phyloP scores from a whole-genome alignment of 208 protist genomes.

The Trypanosoma avium region DNA sequence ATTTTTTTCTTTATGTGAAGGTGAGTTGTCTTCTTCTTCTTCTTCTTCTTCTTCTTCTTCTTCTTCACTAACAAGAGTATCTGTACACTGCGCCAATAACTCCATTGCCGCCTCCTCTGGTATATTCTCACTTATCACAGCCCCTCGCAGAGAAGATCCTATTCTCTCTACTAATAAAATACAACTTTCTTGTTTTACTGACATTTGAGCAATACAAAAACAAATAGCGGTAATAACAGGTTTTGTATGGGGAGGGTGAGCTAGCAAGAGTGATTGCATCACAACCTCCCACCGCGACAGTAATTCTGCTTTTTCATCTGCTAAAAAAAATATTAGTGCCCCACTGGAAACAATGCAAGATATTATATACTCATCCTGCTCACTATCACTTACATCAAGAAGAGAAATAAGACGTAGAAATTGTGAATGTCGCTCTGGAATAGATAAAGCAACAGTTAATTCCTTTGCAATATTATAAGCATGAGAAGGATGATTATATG shows the following conservation, averaged over 20 bases:
- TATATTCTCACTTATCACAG: slow-evolving; percentile 16
- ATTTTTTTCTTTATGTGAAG: neutral
- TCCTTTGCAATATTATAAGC: slow-evolving; percentile 25
- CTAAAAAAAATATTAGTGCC: neutral
- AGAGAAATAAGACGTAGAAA: slow-evolving; percentile 23
- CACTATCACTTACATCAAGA: slow-evolving; percentile 16
- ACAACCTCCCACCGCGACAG: slow-evolving; percentile 12
- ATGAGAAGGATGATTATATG: slow-evolving; percentile 14
- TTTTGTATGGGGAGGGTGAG: slow-evolving; percentile 42
- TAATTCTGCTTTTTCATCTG: neutral
- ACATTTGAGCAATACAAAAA: slow-evolving; percentile 49
- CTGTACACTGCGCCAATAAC: slow-evolving; percentile 34
- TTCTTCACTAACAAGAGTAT: slow-evolving; percentile 14
- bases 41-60: neutral
- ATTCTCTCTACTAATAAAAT: slow-evolving; percentile 26
- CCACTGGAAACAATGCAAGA: slow-evolving; percentile 3
- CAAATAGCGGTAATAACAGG: slow-evolving; percentile 34
- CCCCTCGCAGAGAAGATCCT: slow-evolving; percentile 28
- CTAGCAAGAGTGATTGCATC: slow-evolving; percentile 39
- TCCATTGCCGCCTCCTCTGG: slow-evolving; percentile 36
- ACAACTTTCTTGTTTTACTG: slow-evolving; percentile 27
- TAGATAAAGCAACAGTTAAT: slow-evolving; percentile 4
- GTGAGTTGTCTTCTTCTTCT: neutral
- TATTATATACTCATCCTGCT: neutral
- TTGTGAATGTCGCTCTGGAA: slow-evolving; percentile 12